Base-by-base conservation (phyloP, 257 asterid species). In the Ajuga chamaepitys region DNA sequence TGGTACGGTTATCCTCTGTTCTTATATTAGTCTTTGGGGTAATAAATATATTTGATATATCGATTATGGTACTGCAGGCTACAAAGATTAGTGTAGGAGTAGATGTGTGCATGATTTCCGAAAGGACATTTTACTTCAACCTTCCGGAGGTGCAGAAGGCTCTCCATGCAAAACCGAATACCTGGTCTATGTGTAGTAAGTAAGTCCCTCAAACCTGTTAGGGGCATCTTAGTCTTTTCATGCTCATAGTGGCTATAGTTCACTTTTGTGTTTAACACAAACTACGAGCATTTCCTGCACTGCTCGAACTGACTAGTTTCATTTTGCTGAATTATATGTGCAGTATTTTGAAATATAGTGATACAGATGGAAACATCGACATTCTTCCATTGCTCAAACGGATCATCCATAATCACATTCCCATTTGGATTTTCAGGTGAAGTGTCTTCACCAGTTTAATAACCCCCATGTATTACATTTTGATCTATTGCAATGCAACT, bases 101-200 rank as follows among this genome's bases (percentile, higher is more conserved):
- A 42, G 99, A 90, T 35, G 95, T 94, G 18, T 94, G 99, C 79
- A 94, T 94, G 95, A 83, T 77, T 77, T 77, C 44, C 5, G 99
- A 94, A 77, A 77, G 95, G 62, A 78, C 73, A 21, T 90, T 80
- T 81, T 94, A 90, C 83, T 88, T 94, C 70, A 94, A 90, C 77
- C 95, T 90, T 65, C 99, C 97, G 0, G 88, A 85, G 78, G 99
- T 94, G 64, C 99, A 94, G 75, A 80, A 83, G 73, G 96, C 99
- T 41, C 86, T 94, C 38, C 99, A 94, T 61, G 97, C 99, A 11
- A 94, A 94, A 60, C 93, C 93, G 0, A 82, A 90, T 70, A 21
- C 58, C 35, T 94, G 99, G 99, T 75, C 85, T 45, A 90, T 86
- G 97, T 94, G 99, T 79, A 82, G 95, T 40, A 28, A 67, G 98